Percentiles rank a stretch among this genome's conserved stretches.
These are phyloP conservation scores for Entelexis sorbosivorans DNA, from an alignment of 1,139 yeast genomes.

Conservation along the genomic window DNA sequence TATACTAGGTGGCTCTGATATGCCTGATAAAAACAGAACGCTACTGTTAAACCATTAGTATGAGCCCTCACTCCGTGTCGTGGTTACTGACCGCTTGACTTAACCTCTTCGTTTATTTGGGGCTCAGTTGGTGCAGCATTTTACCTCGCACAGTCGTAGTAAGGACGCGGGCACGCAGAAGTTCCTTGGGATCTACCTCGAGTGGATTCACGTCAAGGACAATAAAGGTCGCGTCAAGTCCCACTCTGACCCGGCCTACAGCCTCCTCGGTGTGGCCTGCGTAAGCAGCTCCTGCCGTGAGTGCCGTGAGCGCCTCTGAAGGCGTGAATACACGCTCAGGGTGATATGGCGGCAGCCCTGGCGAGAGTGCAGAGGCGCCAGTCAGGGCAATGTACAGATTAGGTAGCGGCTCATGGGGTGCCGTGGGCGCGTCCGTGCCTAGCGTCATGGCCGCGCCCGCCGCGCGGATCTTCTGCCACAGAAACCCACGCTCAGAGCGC, in stretches of 20 bases:
- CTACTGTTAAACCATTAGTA: no score
- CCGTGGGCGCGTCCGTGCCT: slow-evolving; percentile 15
- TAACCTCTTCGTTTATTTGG: no score
- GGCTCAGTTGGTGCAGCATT: background rate
- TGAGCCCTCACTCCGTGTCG: no score
- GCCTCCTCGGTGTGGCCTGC: background rate
- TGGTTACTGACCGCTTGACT: no score
- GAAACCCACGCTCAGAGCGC: slow-evolving; percentile 9
- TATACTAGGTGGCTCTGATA: no score
- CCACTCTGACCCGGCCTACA: background rate
- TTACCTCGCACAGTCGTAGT: background rate
- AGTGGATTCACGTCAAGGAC: background rate
- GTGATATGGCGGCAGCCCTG: background rate
- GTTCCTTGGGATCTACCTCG: background rate
- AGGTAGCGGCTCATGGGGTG: slow-evolving; percentile 4
- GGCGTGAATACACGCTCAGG: slow-evolving; percentile 5
- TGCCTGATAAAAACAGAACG: no score
- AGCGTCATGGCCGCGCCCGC: slow-evolving; percentile 6
- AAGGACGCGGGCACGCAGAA: background rate
- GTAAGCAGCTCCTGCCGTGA: background rate
- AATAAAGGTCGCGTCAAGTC: background rate
- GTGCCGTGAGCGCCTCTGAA: background rate
- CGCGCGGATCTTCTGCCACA: slow-evolving; percentile 7
- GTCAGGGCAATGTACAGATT: slow-evolving; percentile 6
- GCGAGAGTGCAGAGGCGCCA: background rate